Base-by-base conservation (phyloP, 2,329 filamentous ascomycete species). In the Atkinsonella hypoxylon region DNA sequence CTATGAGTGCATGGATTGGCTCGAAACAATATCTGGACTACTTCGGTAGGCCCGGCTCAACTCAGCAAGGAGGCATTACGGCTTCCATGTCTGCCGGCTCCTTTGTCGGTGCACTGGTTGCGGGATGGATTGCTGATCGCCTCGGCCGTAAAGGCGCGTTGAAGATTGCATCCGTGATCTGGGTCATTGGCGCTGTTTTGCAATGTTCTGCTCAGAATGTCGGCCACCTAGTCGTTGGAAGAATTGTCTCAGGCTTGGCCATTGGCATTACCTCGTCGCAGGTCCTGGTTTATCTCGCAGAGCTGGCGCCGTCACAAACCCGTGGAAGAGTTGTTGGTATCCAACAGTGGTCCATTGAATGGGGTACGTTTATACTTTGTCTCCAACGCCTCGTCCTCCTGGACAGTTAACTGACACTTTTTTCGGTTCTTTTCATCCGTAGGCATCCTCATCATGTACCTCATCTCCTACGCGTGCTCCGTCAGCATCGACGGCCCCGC, bases 261-360 rank as follows among this genome's bases (percentile, higher is more conserved):
- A 81, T 85, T 49, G 82, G 82, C 57, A 82, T 84, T 60, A 81
- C 77, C 54, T 83, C 79, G 38, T 78, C 81, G 20, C 41, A 44
- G 41, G 41, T 44, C 18, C 18, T 44, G 15, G 41, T 44, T 32
- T 86, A 85, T 60, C 76, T 85, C 20, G 76, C 81, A 20, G 83
- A 87, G 61, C 72, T 86, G 41, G 41, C 31, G 78, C 82, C 32
- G 45, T 47, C 32, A 8, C 45, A 26, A 7, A 34, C 34, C 18
- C 15, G 15, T 7, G 30, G 30, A 11, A 31, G 45, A 31, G 17
- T 47, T 30, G 41, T 44, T 13, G 41, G 41, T 13, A 44, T 44
- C 18, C 46, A 40, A 5, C 36, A 31, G 13, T 38, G 17, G 15
- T 3, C 42, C 31, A 32, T 32, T 12, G 31, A 32, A 32, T 32